Conservation (phyloP, 176 grass and related monocot genomes). For the Elaeis guineensis region DNA sequence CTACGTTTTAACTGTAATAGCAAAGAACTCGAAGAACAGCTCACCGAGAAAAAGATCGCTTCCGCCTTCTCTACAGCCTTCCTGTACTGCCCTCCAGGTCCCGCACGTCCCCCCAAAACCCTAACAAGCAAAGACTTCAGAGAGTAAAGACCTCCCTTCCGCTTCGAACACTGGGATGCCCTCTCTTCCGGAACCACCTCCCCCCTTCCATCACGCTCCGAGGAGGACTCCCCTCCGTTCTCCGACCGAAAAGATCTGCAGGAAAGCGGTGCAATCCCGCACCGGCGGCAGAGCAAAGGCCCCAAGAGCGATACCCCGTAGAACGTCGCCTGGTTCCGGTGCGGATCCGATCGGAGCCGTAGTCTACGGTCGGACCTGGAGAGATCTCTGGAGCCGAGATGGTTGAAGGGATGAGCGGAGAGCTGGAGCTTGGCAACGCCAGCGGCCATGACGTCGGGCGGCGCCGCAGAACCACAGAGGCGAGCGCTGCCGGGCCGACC, state of each 20-base stretch:
- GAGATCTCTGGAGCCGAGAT: slow-evolving; percentile 13
- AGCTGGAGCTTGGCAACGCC: slow-evolving; percentile 44
- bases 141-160: slow-evolving; percentile 76
- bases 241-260: slow-evolving; percentile 56
- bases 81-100: slow-evolving; percentile 54
- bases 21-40: slow-evolving; percentile 8
- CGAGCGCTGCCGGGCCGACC: too few relatives aligned
- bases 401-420: slow-evolving; percentile 19
- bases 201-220: neutral
- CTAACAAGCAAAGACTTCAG: slow-evolving; percentile 66
- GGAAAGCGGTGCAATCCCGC: neutral
- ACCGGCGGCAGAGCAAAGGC: slow-evolving; percentile 2
- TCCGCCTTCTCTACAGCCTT: slow-evolving; percentile 77
- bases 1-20: neutral
- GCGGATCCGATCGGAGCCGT: neutral
- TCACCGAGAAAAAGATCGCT: slow-evolving; percentile 95
- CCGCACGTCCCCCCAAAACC: slow-evolving; percentile 42
- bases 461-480: neutral
- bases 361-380: neutral
- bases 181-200: slow-evolving; percentile 11
- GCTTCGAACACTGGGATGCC: slow-evolving; percentile 23
- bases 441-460: slow-evolving; percentile 36
- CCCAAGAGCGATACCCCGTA: slow-evolving; percentile 23
- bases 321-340: slow-evolving; percentile 2
- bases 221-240: slow-evolving; percentile 13